Evolutionary conservation across 2,329 filamentous ascomycete genomes (phyloP).

Genomic region (Lasiodiplodia theobromae): DNA sequence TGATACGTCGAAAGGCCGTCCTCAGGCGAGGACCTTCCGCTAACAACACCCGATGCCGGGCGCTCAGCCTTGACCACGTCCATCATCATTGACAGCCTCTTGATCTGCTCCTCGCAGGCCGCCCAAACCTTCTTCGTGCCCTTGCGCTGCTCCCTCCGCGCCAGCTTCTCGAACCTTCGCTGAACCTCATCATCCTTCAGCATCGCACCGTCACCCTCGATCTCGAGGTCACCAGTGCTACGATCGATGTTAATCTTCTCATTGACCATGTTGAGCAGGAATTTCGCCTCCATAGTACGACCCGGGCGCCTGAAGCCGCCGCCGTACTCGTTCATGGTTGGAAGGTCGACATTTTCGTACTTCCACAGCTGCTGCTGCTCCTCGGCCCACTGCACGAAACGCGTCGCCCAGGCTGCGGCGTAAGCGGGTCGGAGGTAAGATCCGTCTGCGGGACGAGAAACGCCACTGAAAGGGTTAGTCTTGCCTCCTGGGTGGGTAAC

Average conservation of each 20-base stretch:
- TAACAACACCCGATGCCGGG: neutral
- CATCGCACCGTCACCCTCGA: neutral
- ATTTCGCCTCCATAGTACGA: conserved; percentile 17
- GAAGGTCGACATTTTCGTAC: conserved; percentile 4
- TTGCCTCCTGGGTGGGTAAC: neutral
- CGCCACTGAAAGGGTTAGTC: neutral
- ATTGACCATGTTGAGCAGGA: neutral
- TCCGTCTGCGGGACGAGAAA: neutral
- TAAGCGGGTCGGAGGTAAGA: conserved; percentile 17
- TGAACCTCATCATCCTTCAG: neutral
- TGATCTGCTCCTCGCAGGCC: conserved; percentile 12
- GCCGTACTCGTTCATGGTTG: neutral
- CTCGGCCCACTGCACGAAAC: conserved; percentile 24
- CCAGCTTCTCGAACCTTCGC: neutral
- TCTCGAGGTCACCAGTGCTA: neutral
- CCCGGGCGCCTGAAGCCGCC: conserved; percentile 14
- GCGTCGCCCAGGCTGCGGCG: conserved; percentile 17
- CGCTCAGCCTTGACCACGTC: neutral
- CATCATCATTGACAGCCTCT: neutral
- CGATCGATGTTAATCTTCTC: neutral
- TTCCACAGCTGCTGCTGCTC: conserved; percentile 23
- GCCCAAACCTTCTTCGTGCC: conserved; percentile 1
- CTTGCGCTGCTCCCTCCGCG: neutral
- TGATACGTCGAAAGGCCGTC: neutral
- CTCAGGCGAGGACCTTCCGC: neutral